Evolutionary conservation across 331 rosid species (phyloP), one percentile per base, ranked within the genome.

Genomic region (Quercus phellos): DNA sequence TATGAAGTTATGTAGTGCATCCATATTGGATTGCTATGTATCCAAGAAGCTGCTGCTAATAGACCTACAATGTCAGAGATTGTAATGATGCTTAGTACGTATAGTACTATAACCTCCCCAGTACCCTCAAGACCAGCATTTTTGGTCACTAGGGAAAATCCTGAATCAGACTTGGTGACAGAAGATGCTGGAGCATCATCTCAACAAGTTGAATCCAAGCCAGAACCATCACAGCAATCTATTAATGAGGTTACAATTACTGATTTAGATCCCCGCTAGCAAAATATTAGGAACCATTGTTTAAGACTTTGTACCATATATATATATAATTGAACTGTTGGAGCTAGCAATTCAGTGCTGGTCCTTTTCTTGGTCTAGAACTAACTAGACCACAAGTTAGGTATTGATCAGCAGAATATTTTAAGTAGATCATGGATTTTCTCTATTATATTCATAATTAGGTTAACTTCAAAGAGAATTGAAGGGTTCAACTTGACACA

Each of bases 1-100:
- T 2, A 73, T 50, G 85, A 86, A 74, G 87, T 60, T 50, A 11
- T 77, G 24, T 83, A 74, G 55, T 86, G 87, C 83, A 70, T 86
- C 46, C 80, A 66, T 29, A 58, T 86, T 26, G 81, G 81, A 10
- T 77, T 86, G 27, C 55, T 80, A 29, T 80, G 85, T 11, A 77
- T 82, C 13, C 85, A 85, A 77, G 87, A 79, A 60, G 84, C 79
- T 78, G 53, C 86, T 14, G 27, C 55, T 24, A 51, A 82, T 43
- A 82, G 84, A 18, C 89, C 86, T 4, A 51, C 72, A 42, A 76
- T 72, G 84, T 76, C 84, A 11, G 78, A 75, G 32, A 79, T 85
- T 42, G 80, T 79, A 67, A 10, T 58, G 61, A 85, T 82, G 89
- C 89, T 79, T 59, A 73, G 74, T 54, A 27, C 75, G 6, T 63